These are phyloP conservation scores for Plasmodium ovale DNA, from an alignment of 169 alveolate species.

Conservation along the genomic window DNA sequence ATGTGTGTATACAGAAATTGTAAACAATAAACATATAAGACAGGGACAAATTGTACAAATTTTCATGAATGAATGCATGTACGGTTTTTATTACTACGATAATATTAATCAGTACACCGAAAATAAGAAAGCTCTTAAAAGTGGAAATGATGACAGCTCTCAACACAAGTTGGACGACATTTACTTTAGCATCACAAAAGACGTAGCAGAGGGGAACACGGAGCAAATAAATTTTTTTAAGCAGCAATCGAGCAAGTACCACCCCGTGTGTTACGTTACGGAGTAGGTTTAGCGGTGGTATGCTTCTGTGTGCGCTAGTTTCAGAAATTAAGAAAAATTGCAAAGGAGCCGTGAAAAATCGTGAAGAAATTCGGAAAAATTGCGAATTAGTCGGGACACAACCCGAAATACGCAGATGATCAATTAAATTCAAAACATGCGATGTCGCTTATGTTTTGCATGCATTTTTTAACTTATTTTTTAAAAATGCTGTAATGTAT, in stretches of 20 bases:
- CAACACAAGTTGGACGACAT: conserved; percentile 27
- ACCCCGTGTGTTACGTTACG: conserved; percentile 56
- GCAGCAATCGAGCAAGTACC: conserved; percentile 50
- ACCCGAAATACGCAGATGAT: not conserved
- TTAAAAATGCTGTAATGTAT: not conserved
- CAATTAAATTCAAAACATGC: not conserved
- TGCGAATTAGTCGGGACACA: not conserved
- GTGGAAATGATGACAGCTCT: not conserved
- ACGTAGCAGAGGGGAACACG: conserved; percentile 28
- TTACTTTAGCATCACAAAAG: conserved; percentile 55
- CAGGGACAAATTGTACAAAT: conserved; percentile 53
- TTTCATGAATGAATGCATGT: conserved; percentile 64
- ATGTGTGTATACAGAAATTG: conserved; percentile 55
- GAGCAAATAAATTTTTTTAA: conserved; percentile 36
- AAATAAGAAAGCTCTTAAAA: conserved; percentile 6
- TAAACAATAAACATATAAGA: conserved; percentile 57
- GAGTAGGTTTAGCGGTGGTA: not conserved
- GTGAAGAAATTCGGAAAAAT: not conserved
- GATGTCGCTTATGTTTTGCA: not conserved
- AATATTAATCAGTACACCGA: conserved; percentile 40
- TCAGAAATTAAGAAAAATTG: not conserved
- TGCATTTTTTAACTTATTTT: not conserved
- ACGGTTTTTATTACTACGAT: conserved; percentile 64
- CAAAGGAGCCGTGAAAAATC: not conserved
- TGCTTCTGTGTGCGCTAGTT: not conserved